Evolutionary conservation across 768 basidiomycete species (phyloP), one percentile per base, ranked within the genome.

Genomic region (Suillus americanus): DNA sequence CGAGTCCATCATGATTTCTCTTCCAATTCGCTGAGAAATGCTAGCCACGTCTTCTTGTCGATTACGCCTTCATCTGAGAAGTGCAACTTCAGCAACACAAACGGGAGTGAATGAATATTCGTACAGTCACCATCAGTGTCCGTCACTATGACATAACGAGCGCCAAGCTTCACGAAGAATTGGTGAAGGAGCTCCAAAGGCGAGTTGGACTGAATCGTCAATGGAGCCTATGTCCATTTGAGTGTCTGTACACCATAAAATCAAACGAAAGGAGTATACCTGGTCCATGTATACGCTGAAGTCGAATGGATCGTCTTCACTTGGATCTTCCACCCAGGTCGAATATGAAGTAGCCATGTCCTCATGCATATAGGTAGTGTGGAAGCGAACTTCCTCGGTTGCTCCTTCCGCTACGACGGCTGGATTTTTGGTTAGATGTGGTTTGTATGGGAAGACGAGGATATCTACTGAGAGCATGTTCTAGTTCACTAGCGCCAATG

Each of bases 11-110:
- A 70, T 35, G 61, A 79, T 53, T 83, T 87, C 72, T 86, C 87
- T 66, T 92, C 90, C 64, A 96, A 77, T 70, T 89, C 86, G 60
- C 82, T 86, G 43, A 98, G 79, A 78, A 97, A 97, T 8, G 85
- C 89, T 33, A 99, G 84, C 95, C 95, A 99, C 0, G 85, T 86
- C 78, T 97, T 96, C 83, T 98, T 98, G 75, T 95, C 90, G 62
- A 99, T 91, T 12, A 96, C 82, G 9, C 97, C 97, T 71, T 91
- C 88, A 72, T 95, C 93, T 94, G 70, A 33, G 48, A 33, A 37
- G 35, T 41, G 57, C 40, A 59, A 40, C 40, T 28, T 59, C 3
- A 59, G 57, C 10, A 12, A 23, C 64, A 13, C 30, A 62, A 57
- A 54, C 18, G 38, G 51, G 43, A 60, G 38, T 73, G 13, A 60